A percentile compares a stretch with the other conserved stretches of the same genome.
Evolutionary conservation across 75 land plant genomes (phyloP).

Genomic region (Pinus albicaulis): DNA sequence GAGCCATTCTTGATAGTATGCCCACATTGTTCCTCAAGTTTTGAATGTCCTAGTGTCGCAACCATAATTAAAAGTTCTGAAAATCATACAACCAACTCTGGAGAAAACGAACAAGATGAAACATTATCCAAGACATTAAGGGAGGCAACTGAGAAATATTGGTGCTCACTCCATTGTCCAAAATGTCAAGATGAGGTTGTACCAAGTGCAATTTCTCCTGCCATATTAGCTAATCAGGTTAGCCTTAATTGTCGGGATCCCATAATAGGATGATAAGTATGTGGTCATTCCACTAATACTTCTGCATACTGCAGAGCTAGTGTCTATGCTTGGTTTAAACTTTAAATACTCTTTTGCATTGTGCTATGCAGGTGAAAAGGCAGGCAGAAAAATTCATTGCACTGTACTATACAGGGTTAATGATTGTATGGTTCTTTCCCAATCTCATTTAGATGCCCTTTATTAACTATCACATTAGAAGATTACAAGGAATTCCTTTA

Average conservation of each 20-base stretch:
- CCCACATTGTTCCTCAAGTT: slow-evolving; percentile 65
- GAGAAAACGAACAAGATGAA: slow-evolving; percentile 6
- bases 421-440: slow-evolving; percentile 60
- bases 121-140: slow-evolving; percentile 13
- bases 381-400: slow-evolving; percentile 77
- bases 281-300: neutral
- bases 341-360: neutral
- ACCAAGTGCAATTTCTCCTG: slow-evolving; percentile 51
- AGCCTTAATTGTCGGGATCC: neutral
- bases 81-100: slow-evolving; percentile 7
- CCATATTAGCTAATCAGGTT: slow-evolving; percentile 90
- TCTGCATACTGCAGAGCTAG: neutral
- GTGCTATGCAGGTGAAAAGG: slow-evolving; percentile 63
- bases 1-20: slow-evolving; percentile 75
- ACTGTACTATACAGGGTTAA: slow-evolving; percentile 76
- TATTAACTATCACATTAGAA: neutral
- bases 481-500: neutral
- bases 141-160: slow-evolving; percentile 27
- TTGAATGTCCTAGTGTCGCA: slow-evolving; percentile 70
- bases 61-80: slow-evolving; percentile 22
- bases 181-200: slow-evolving; percentile 63
- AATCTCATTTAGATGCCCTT: slow-evolving; percentile 4
- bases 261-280: neutral
- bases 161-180: slow-evolving; percentile 67
- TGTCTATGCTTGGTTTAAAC: neutral